These are phyloP conservation scores for Podospora fimiseda DNA, from an alignment of 495 filamentous ascomycete species.

Conservation along the genomic window DNA sequence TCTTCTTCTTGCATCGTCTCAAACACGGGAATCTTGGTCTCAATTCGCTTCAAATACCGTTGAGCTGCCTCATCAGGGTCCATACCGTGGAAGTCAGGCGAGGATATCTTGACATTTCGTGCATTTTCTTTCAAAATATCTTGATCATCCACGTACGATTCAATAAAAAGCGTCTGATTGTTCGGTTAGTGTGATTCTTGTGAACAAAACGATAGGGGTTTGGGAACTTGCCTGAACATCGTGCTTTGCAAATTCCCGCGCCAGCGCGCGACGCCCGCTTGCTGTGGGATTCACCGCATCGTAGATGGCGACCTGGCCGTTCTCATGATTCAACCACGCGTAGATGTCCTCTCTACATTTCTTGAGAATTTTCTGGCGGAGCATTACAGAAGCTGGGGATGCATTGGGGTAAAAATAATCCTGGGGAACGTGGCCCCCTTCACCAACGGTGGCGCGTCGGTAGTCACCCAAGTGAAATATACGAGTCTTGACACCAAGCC, in stretches of 20 bases:
- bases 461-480: slow-evolving; percentile 98
- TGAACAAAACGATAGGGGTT: background rate
- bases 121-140: slow-evolving; percentile 96
- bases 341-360: slow-evolving; percentile 97
- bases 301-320: slow-evolving; percentile 97
- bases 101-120: slow-evolving; percentile 93
- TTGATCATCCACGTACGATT: slow-evolving; percentile 89
- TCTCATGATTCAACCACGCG: slow-evolving; percentile 90
- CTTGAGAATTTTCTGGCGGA: slow-evolving; percentile 94
- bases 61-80: slow-evolving; percentile 82
- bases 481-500: slow-evolving; percentile 95
- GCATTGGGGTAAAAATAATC: slow-evolving; percentile 98
- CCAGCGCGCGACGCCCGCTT: slow-evolving; percentile 74
- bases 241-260: slow-evolving; percentile 93
- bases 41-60: slow-evolving; percentile 83
- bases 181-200: background rate
- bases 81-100: slow-evolving; percentile 96
- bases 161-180: slow-evolving; percentile 94
- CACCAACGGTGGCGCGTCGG: slow-evolving; percentile 80
- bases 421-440: slow-evolving; percentile 80
- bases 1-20: slow-evolving; percentile 94
- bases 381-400: slow-evolving; percentile 74
- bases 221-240: slow-evolving; percentile 79
- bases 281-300: slow-evolving; percentile 95
- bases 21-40: slow-evolving; percentile 87